A percentile compares a stretch with the other conserved stretches of the same genome.
Conservation (phyloP, 2,329 filamentous ascomycete species). For the Pseudogymnoascus sp. region DNA sequence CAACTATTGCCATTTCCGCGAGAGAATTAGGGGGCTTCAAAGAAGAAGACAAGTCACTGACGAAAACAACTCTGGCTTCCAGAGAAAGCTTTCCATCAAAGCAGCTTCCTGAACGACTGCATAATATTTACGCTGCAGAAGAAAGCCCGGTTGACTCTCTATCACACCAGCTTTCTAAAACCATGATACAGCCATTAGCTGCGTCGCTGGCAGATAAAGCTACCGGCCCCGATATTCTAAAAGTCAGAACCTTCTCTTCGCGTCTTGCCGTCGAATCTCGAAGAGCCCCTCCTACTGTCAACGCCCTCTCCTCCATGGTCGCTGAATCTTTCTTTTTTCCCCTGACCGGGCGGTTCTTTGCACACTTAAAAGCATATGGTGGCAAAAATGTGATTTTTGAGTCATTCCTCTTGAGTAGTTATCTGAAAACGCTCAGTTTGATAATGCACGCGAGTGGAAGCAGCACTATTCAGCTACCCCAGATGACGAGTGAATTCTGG, state of each 20-base stretch:
- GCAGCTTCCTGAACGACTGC: constrained; percentile 64
- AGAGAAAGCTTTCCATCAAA: constrained; percentile 73
- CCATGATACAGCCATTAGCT: constrained; percentile 75
- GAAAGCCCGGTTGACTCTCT: constrained; percentile 54
- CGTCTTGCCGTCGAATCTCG: constrained; percentile 60
- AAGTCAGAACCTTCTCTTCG: constrained; percentile 82
- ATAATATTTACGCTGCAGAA: constrained; percentile 56
- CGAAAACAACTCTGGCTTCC: constrained; percentile 29
- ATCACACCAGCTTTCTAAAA: constrained; percentile 58
- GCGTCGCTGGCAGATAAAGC: constrained; percentile 71
- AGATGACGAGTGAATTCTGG: constrained; percentile 81
- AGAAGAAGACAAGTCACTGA: constrained; percentile 33
- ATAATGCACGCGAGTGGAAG: constrained; percentile 78
- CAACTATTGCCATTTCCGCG: constrained; percentile 72
- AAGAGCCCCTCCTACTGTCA: constrained; percentile 54
- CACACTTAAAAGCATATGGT: constrained; percentile 49
- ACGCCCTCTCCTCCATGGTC: constrained; percentile 71
- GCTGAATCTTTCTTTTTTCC: constrained; percentile 78
- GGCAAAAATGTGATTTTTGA: constrained; percentile 59
- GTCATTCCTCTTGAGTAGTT: constrained; percentile 68
- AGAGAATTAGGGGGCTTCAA: constrained; percentile 76
- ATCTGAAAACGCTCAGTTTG: constrained; percentile 78
- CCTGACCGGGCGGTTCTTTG: constrained; percentile 71
- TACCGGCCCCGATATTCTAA: constrained; percentile 75
- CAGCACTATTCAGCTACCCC: constrained; percentile 64